phyloP scores from a whole-genome alignment of 257 asterid species.

The Osmanthus fragrans region DNA sequence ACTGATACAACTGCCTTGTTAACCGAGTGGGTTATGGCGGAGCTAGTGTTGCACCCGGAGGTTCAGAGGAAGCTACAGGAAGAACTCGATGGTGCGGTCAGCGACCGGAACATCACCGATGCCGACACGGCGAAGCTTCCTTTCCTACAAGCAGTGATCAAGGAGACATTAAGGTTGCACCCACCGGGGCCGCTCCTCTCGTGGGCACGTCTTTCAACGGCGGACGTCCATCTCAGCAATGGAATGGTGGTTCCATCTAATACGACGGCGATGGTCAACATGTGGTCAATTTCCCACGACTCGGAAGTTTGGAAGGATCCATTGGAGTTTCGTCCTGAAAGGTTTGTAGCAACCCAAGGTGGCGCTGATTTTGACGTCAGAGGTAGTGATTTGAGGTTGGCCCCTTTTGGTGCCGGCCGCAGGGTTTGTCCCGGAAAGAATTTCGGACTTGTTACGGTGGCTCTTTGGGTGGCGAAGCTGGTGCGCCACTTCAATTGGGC shows the following conservation, averaged over 20 bases:
- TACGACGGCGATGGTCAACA: slow-evolving; percentile 64
- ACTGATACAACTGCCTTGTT: slow-evolving; percentile 58
- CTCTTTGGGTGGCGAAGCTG: slow-evolving; percentile 55
- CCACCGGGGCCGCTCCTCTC: slow-evolving; percentile 67
- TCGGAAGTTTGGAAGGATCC: slow-evolving; percentile 39
- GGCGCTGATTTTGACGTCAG: slow-evolving; percentile 54
- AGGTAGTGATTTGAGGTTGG: slow-evolving; percentile 52
- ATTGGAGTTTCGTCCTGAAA: slow-evolving; percentile 42
- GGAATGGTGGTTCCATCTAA: slow-evolving; percentile 58
- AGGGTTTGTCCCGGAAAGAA: slow-evolving; percentile 67
- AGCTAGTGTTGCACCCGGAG: slow-evolving; percentile 45
- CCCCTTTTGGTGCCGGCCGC: slow-evolving; percentile 69
- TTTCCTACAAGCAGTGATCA: slow-evolving; percentile 59
- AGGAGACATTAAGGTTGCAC: slow-evolving; percentile 51
- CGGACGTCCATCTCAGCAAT: slow-evolving; percentile 54
- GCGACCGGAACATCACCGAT: slow-evolving; percentile 21
- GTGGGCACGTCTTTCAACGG: slow-evolving; percentile 61
- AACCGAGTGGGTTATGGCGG: slow-evolving; percentile 66
- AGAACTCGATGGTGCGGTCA: slow-evolving; percentile 35
- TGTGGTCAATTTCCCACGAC: slow-evolving; percentile 71
- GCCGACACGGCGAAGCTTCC: slow-evolving; percentile 47
- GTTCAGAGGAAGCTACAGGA: slow-evolving; percentile 44
- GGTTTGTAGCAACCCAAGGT: slow-evolving; percentile 38
- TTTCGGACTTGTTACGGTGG: slow-evolving; percentile 52
- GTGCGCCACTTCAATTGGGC: slow-evolving; percentile 41